Evolutionary conservation across 441 rosid species (phyloP).

Genomic region (Aleurites moluccanus): DNA sequence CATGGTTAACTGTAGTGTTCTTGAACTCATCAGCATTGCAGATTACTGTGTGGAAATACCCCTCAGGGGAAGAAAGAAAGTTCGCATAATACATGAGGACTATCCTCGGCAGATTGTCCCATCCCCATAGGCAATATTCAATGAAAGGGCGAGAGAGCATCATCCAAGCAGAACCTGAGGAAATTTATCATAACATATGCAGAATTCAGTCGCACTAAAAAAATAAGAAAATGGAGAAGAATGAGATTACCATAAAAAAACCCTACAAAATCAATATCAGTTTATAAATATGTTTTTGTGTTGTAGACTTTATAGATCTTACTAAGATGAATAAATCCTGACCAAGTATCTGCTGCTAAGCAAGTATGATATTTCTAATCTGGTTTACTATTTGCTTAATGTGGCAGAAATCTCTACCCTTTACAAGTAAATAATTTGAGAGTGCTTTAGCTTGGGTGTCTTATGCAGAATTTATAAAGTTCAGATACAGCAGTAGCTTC

Average conservation of each 20-base stretch:
- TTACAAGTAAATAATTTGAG: not conserved
- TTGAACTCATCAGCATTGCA: constrained; percentile 71
- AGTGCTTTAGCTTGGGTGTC: not conserved
- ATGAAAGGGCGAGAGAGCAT: constrained; percentile 74
- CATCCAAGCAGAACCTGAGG: constrained; percentile 88
- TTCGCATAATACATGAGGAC: constrained; percentile 81
- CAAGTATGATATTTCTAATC: not conserved
- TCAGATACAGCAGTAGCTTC: not conserved
- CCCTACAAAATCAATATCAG: not conserved
- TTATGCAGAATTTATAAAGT: not conserved
- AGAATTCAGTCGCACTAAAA: not conserved
- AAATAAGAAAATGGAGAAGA: not conserved
- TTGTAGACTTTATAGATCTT: not conserved
- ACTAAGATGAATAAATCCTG: not conserved
- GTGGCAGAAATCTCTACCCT: not conserved
- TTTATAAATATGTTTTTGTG: too few species aligned
- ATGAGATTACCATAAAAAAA: not conserved
- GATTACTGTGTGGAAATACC: constrained; percentile 80
- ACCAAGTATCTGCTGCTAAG: not conserved
- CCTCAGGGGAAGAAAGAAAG: constrained; percentile 84
- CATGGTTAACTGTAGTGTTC: constrained; percentile 70
- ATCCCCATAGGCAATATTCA: constrained; percentile 72
- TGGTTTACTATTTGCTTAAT: not conserved
- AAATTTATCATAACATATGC: constrained; percentile 8
- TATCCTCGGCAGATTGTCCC: constrained; percentile 81